phyloP scores from a whole-genome alignment of 352 stramenopile genomes.

The Lagenidium giganteum region DNA sequence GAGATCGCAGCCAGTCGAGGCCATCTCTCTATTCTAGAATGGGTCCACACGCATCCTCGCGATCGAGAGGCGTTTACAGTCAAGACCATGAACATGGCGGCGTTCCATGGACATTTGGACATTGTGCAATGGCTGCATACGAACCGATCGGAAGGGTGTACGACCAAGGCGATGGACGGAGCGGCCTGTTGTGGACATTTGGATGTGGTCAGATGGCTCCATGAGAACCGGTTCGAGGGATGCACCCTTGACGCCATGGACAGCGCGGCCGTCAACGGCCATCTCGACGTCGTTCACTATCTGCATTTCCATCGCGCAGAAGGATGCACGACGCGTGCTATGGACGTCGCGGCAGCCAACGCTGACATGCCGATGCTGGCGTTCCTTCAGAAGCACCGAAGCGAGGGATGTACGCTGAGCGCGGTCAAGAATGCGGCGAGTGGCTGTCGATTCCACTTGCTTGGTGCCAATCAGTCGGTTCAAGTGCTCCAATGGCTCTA shows the following conservation, averaged over 20 bases:
- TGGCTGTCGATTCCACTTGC: neutral
- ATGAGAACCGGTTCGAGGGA: slow-evolving; percentile 5
- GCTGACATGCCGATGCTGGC: slow-evolving; percentile 11
- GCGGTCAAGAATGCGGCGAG: slow-evolving; percentile 14
- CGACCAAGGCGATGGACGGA: slow-evolving; percentile 31
- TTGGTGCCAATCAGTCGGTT: neutral
- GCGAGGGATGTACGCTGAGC: slow-evolving; percentile 14
- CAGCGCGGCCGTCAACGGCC: slow-evolving; percentile 9
- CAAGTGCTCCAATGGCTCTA: slow-evolving; percentile 4
- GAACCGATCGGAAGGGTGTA: slow-evolving; percentile 23
- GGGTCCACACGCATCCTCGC: slow-evolving; percentile 1
- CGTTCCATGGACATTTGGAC: slow-evolving; percentile 17
- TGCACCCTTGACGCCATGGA: slow-evolving; percentile 10
- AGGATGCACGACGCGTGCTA: slow-evolving; percentile 19
- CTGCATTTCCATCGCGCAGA: slow-evolving; percentile 12
- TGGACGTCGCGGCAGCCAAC: slow-evolving; percentile 7
- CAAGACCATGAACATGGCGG: slow-evolving; percentile 10
- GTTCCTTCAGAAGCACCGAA: slow-evolving; percentile 20
- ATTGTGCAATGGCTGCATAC: slow-evolving; percentile 23
- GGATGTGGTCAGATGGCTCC: slow-evolving; percentile 23
- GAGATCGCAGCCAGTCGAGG: slow-evolving; percentile 7
- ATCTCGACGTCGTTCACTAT: slow-evolving; percentile 15
- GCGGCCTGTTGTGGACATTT: slow-evolving; percentile 27
- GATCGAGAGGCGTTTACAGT: slow-evolving; percentile 2
- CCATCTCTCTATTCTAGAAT: slow-evolving; percentile 8